Percentiles rank a stretch among this genome's conserved stretches.
Conservation (phyloP, 352 stramenopile species). For the Pythium myriotylum region DNA sequence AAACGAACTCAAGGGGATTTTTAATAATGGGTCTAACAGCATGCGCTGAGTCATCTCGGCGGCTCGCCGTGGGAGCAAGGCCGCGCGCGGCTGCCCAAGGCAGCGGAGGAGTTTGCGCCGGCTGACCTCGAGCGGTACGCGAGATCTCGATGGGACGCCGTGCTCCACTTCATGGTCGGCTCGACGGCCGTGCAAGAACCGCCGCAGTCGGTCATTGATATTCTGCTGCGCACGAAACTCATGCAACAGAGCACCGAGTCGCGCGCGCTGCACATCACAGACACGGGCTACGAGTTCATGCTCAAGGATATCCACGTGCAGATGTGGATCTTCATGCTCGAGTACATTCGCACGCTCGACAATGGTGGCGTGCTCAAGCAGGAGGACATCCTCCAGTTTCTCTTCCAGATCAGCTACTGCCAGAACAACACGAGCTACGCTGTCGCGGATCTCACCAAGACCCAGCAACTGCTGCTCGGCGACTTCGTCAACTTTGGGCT, state of each 20-base stretch:
- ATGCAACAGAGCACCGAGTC: constrained; percentile 69
- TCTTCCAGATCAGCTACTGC: constrained; percentile 91
- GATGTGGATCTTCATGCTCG: constrained; percentile 92
- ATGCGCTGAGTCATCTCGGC: constrained; percentile 67
- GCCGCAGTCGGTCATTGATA: constrained; percentile 45
- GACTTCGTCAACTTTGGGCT: constrained; percentile 90
- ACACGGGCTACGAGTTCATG: constrained; percentile 92
- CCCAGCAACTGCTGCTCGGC: constrained; percentile 73
- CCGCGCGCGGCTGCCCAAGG: constrained; percentile 19
- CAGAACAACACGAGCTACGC: constrained; percentile 87
- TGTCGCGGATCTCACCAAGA: constrained; percentile 71
- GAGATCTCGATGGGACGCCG: constrained; percentile 37
- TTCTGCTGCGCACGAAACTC: constrained; percentile 69
- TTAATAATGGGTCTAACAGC: constrained; percentile 40
- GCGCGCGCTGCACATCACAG: constrained; percentile 80
- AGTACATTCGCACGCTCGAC: constrained; percentile 88
- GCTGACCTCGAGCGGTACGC: constrained; percentile 40
- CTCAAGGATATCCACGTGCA: constrained; percentile 92
- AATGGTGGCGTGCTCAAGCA: constrained; percentile 68
- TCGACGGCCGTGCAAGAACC: constrained; percentile 40
- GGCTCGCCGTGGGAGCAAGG: constrained; percentile 77
- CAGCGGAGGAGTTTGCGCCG: constrained; percentile 21
- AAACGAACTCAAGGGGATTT: no score
- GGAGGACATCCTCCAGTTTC: constrained; percentile 88
- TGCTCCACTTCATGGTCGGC: constrained; percentile 53